Evolutionary conservation across 768 basidiomycete species (phyloP).

Genomic region (Strobilomyces echinocephalus): DNA sequence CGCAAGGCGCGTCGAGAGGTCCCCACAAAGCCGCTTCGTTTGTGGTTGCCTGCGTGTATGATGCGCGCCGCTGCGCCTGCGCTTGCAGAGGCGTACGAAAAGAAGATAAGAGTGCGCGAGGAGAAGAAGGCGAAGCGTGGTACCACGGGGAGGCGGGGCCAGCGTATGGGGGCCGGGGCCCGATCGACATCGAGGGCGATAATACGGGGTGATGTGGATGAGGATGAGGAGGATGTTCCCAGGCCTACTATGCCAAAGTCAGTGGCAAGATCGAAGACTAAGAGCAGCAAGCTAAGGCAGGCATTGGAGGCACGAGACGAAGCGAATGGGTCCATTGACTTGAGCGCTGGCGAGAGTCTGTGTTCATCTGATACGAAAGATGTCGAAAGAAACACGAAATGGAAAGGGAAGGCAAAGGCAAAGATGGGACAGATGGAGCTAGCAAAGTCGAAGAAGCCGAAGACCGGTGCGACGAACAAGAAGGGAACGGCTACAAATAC

Average conservation of each 20-base stretch:
- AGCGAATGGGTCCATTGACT: constrained; percentile 23
- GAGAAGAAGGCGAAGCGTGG: constrained; percentile 33
- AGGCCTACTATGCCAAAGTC: constrained; percentile 6
- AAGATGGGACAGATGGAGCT: neutral
- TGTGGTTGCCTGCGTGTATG: constrained; percentile 86
- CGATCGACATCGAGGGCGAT: constrained; percentile 2
- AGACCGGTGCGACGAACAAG: neutral
- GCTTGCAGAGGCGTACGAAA: constrained; percentile 60
- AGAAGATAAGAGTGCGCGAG: constrained; percentile 47
- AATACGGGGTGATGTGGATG: neutral
- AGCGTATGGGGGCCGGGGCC: neutral
- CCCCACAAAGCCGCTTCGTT: constrained; percentile 51
- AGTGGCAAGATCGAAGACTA: constrained; percentile 4
- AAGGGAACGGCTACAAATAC: constrained; percentile 2
- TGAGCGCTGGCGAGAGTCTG: constrained; percentile 22
- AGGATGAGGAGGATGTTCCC: neutral
- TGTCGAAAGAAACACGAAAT: neutral
- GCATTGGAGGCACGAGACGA: constrained; percentile 24
- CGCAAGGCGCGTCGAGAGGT: constrained; percentile 25
- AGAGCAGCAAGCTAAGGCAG: constrained; percentile 20
- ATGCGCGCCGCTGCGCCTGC: constrained; percentile 61
- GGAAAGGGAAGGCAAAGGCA: constrained; percentile 9
- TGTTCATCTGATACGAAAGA: constrained; percentile 16
- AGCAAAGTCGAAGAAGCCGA: neutral
- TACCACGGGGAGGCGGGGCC: constrained; percentile 16